These are phyloP conservation scores for Nannizzia gypsea DNA, from an alignment of 2,329 filamentous ascomycete species.

Conservation along the genomic window DNA sequence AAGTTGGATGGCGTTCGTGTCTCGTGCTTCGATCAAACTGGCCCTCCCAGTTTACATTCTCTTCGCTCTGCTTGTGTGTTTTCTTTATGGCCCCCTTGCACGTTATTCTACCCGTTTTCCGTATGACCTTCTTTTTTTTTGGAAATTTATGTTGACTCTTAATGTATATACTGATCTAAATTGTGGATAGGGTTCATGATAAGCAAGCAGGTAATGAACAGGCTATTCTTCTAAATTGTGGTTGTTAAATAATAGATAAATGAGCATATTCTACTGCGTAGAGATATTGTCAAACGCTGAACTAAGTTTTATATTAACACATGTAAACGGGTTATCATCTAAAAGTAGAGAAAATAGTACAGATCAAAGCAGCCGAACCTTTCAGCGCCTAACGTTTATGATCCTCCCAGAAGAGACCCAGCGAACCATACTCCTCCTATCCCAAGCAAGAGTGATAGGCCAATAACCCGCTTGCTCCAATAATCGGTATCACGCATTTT, in stretches of 20 bases:
- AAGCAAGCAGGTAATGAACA: background rate
- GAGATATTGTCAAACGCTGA: background rate
- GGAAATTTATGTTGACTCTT: conserved; percentile 2
- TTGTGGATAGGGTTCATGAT: background rate
- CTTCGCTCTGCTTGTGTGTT: background rate
- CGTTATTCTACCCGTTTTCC: background rate
- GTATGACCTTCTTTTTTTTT: background rate
- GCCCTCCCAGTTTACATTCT: background rate
- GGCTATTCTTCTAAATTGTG: background rate
- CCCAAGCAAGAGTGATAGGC: conserved; percentile 19
- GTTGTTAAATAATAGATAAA: background rate
- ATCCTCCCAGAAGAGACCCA: conserved; percentile 10
- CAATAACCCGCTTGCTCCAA: conserved; percentile 19
- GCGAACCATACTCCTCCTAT: conserved; percentile 22
- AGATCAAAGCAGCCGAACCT: background rate
- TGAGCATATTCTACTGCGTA: background rate
- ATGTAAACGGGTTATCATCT: background rate
- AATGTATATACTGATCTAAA: conserved; percentile 11
- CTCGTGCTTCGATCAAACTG: background rate
- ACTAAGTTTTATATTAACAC: background rate
- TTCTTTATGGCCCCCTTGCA: background rate
- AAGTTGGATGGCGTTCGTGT: background rate
- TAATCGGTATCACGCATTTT: conserved; percentile 16
- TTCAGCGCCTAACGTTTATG: background rate
- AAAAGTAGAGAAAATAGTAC: conserved; percentile 3